Evolutionary conservation across 495 filamentous ascomycete genomes (phyloP), one percentile per base, ranked within the genome.

Genomic region (Penicillium simplicissimum): DNA sequence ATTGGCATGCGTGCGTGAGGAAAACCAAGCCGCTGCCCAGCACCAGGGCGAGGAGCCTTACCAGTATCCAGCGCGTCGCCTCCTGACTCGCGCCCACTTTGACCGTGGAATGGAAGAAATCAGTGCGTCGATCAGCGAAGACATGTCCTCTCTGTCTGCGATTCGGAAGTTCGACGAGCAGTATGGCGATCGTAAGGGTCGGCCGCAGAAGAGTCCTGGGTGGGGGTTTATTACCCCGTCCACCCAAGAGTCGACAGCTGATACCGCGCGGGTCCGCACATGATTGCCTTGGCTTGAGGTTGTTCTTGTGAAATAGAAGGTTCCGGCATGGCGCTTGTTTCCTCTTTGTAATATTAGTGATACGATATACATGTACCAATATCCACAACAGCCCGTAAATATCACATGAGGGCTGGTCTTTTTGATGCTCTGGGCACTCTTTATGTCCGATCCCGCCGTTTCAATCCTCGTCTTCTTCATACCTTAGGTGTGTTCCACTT

Each of bases 111-210:
- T 97, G 74, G 82, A 88, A 66, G 93, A 97, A 74, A 96, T 98
- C 69, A 89, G 87, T 60, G 94, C 96, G 0, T 96, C 91, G 63
- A 93, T 97, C 60, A 92, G 87, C 61, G 95, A 97, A 73, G 95
- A 98, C 65, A 98, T 97, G 95, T 82, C 88, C 37, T 90, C 84
- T 36, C 76, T 98, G 56, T 82, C 83, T 57, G 91, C 91, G 23
- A 96, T 98, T 63, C 81, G 90, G 55, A 96, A 97, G 78, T 98
- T 98, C 73, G 96, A 98, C 71, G 91, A 96, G 78, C 91, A 93
- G 70, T 98, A 90, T 74, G 95, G 95, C 21, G 93, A 97, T 77
- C 85, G 89, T n/a, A 91, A 87, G 54, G 85, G 87, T 7, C 83
- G 83, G 67, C 83, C 83, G 67, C 88, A 87, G 78, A 90, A 85